Evolutionary conservation across 345 rosid genomes (phyloP).

Genomic region (Gossypium stocksii): DNA sequence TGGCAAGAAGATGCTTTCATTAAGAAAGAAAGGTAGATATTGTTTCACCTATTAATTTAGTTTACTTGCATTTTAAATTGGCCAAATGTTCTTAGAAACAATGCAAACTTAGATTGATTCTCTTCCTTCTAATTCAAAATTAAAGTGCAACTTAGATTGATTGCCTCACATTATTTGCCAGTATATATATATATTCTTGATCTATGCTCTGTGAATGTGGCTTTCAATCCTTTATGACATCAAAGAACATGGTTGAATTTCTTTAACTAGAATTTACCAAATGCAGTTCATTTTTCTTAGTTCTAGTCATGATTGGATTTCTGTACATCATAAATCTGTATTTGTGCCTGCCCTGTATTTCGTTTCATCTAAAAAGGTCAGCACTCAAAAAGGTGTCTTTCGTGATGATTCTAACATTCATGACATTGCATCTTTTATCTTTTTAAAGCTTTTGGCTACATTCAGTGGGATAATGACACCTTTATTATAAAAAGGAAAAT

Average conservation of each 20-base stretch:
- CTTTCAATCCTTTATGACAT: background rate
- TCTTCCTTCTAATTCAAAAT: background rate
- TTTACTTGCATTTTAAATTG: background rate
- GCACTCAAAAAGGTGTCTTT: background rate
- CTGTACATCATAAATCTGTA: background rate
- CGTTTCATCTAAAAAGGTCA: background rate
- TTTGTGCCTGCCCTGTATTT: background rate
- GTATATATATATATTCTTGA: background rate
- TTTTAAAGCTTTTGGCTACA: slow-evolving; percentile 10
- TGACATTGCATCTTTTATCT: background rate
- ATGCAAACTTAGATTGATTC: background rate
- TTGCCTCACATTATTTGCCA: background rate
- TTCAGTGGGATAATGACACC: slow-evolving; percentile 11
- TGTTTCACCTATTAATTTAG: background rate
- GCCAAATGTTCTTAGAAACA: slow-evolving; percentile 1
- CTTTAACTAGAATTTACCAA: background rate
- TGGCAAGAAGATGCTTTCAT: slow-evolving; percentile 16
- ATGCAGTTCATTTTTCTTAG: background rate
- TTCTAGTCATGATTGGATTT: background rate
- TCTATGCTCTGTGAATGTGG: background rate
- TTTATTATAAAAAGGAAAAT: slow-evolving; percentile 1
- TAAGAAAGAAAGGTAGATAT: slow-evolving; percentile 1
- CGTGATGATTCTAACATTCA: no score
- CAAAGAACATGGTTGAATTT: background rate
- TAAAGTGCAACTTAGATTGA: background rate